These are phyloP conservation scores for Holtermanniella nyarrowii DNA, from an alignment of 768 basidiomycete genomes.

Conservation along the genomic window DNA sequence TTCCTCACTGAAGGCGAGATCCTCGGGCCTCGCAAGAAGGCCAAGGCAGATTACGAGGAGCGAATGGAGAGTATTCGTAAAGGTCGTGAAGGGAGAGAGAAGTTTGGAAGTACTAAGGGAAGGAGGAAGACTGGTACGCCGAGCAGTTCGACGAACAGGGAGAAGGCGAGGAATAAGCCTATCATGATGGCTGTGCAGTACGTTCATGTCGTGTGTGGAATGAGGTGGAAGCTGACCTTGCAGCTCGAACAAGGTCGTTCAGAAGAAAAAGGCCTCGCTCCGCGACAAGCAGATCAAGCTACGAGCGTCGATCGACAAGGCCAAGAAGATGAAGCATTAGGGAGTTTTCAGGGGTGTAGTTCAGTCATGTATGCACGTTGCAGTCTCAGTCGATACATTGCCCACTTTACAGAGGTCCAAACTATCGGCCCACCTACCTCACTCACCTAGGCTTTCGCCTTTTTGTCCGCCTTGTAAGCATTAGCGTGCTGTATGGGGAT, in stretches of 20 bases:
- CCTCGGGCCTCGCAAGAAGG: conserved; percentile 84
- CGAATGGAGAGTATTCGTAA: conserved; percentile 83
- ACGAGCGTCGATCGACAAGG: conserved; percentile 35
- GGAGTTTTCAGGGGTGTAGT: background rate
- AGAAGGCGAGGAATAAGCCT: conserved; percentile 88
- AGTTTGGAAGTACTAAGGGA: conserved; percentile 81
- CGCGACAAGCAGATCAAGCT: conserved; percentile 41
- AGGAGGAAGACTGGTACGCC: conserved; percentile 73
- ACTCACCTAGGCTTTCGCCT: background rate
- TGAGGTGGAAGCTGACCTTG: background rate
- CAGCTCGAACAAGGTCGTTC: conserved; percentile 38
- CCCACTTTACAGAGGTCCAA: no score
- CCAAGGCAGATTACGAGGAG: conserved; percentile 85
- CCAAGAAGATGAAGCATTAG: conserved; percentile 33
- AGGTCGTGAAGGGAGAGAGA: conserved; percentile 88
- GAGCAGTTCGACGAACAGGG: conserved; percentile 80
- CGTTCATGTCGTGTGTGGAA: conserved; percentile 7
- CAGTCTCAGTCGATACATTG: no score
- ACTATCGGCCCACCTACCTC: no score
- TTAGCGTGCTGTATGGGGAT: background rate
- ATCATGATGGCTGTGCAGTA: conserved; percentile 55
- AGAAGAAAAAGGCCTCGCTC: conserved; percentile 42
- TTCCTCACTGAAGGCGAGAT: conserved; percentile 88
- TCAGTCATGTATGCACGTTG: background rate
- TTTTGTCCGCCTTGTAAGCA: background rate